These are phyloP conservation scores for Adansonia digitata DNA, from an alignment of 345 rosid genomes.

Conservation along the genomic window DNA sequence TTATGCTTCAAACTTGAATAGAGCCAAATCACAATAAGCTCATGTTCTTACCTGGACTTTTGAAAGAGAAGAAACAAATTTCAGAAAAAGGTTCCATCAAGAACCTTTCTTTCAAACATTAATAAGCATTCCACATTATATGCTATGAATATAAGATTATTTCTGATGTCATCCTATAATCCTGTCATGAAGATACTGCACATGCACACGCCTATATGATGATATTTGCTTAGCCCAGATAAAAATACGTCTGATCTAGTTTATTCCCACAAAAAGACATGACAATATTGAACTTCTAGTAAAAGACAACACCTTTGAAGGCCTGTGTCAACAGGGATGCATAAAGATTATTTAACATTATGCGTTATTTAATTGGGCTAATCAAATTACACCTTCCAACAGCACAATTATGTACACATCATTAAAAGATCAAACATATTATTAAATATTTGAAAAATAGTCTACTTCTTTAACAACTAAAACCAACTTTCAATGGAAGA, in stretches of 20 bases:
- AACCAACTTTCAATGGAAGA: background rate
- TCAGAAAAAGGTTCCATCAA: too few species aligned
- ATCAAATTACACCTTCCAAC: background rate
- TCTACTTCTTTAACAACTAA: background rate
- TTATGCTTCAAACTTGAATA: background rate
- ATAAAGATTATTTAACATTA: background rate
- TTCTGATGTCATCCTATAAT: background rate
- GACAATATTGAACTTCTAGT: background rate
- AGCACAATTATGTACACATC: background rate
- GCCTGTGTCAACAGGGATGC: background rate
- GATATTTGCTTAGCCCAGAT: background rate
- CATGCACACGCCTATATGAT: background rate
- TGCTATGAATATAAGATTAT: background rate
- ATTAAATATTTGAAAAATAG: background rate
- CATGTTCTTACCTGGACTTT: background rate
- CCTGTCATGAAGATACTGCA: background rate
- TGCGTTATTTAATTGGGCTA: background rate
- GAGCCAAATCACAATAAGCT: background rate
- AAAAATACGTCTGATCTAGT: background rate
- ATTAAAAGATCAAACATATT: too few species aligned
- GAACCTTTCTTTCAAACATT: background rate
- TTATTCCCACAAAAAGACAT: background rate
- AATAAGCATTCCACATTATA: background rate
- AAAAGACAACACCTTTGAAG: background rate
- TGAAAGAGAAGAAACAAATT: background rate